These are phyloP conservation scores for Crithidia acanthocephali DNA, from an alignment of 208 protist species.

Conservation along the genomic window DNA sequence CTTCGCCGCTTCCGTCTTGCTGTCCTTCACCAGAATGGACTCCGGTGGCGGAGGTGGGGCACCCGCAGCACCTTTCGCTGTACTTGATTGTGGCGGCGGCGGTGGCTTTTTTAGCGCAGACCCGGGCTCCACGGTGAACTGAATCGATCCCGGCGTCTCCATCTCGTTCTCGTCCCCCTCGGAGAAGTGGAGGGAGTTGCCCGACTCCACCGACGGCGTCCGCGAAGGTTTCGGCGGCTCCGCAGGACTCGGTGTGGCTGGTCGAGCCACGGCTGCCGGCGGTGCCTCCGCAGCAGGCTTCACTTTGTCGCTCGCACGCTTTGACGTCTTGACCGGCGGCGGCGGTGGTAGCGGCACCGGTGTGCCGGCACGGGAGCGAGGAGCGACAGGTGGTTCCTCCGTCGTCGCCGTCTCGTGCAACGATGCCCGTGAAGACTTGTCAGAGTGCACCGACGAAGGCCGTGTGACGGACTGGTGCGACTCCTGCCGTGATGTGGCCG, in stretches of 20 bases:
- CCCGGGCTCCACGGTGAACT: conserved; percentile 1
- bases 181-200: conserved; percentile 12
- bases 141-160: conserved; percentile 19
- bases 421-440: conserved; percentile 5
- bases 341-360: background rate
- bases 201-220: conserved; percentile 6
- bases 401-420: background rate
- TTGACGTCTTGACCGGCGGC: background rate
- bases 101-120: background rate
- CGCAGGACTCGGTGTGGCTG: background rate
- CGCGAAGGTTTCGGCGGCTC: background rate
- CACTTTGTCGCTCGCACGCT: background rate
- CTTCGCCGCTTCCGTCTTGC: background rate
- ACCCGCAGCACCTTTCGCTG: background rate
- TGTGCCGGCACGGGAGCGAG: conserved; percentile 4
- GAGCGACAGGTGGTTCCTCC: background rate
- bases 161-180: conserved; percentile 7
- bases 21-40: background rate
- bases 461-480: background rate
- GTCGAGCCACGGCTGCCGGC: background rate
- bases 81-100: background rate
- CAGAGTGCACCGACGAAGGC: conserved; percentile 14
- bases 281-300: background rate
- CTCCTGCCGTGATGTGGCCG: background rate
- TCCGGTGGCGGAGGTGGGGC: background rate